Evolutionary conservation across 208 protist genomes (phyloP).

Genomic region (Trypanosomatidae sp.): DNA sequence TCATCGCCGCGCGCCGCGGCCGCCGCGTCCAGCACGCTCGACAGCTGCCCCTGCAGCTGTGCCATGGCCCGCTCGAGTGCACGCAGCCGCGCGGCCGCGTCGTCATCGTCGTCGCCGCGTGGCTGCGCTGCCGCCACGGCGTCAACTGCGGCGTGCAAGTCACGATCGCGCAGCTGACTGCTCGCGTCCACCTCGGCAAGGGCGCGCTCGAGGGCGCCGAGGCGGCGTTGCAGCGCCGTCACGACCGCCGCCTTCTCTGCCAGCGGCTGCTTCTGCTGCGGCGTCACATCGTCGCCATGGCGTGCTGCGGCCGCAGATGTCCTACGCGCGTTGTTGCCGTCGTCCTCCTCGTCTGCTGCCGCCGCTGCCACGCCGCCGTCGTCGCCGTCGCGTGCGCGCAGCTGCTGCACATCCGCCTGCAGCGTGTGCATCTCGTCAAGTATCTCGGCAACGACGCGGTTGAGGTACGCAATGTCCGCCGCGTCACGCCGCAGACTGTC

Average conservation of each 20-base stretch:
- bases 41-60: slow-evolving; percentile 55
- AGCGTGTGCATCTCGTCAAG: slow-evolving; percentile 68
- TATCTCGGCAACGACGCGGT: slow-evolving; percentile 87
- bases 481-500: slow-evolving; percentile 48
- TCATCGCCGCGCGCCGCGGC: too few species aligned
- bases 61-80: slow-evolving; percentile 28
- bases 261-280: slow-evolving; percentile 8
- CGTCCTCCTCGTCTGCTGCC: not conserved
- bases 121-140: slow-evolving; percentile 1
- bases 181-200: slow-evolving; percentile 11
- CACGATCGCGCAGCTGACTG: slow-evolving; percentile 7
- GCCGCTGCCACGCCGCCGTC: not conserved
- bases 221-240: slow-evolving; percentile 23
- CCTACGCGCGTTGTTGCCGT: not conserved
- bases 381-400: slow-evolving; percentile 15
- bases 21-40: slow-evolving; percentile 20
- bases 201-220: slow-evolving; percentile 15
- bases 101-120: slow-evolving; percentile 4
- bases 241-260: slow-evolving; percentile 12
- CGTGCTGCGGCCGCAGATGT: slow-evolving; percentile 6
- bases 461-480: slow-evolving; percentile 70
- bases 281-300: slow-evolving; percentile 13
- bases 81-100: slow-evolving; percentile 37
- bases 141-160: slow-evolving; percentile 2
- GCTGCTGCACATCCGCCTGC: slow-evolving; percentile 53